Percentiles rank a stretch among this genome's conserved stretches.
Evolutionary conservation across 148 eudicot species (phyloP).

Genomic region (Rhododendron ovatum): DNA sequence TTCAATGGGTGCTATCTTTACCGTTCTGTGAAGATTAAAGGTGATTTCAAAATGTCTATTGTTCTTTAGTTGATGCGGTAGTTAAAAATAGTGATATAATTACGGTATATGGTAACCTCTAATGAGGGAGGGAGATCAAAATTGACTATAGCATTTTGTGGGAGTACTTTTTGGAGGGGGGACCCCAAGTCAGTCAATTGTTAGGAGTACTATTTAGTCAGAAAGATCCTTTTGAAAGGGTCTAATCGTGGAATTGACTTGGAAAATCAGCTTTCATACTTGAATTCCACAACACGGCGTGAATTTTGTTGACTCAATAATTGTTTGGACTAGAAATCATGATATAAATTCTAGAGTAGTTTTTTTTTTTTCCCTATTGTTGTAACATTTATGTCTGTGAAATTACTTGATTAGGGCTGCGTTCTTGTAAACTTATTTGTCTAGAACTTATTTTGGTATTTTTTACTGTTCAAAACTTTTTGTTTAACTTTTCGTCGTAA

Average conservation of each 20-base stretch:
- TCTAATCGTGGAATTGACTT: background rate
- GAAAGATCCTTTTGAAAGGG: background rate
- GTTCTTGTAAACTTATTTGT: too few relatives aligned
- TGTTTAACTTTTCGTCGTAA: too few relatives aligned
- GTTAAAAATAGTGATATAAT: background rate
- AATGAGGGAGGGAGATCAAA: background rate
- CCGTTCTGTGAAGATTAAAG: background rate
- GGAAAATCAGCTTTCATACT: background rate
- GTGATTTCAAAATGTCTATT: background rate
- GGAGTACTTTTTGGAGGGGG: background rate
- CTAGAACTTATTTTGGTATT: too few relatives aligned
- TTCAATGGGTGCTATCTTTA: background rate
- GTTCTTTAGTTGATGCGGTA: background rate
- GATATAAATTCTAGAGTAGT: background rate
- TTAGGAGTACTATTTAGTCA: background rate
- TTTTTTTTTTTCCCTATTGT: too few relatives aligned
- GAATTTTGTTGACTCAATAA: background rate
- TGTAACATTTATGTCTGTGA: too few relatives aligned
- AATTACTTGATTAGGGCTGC: too few relatives aligned
- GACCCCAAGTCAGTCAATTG: conserved; percentile 3
- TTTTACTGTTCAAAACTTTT: too few relatives aligned
- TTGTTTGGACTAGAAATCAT: background rate
- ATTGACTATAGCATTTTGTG: background rate
- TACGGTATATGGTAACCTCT: background rate
- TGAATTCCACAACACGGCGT: background rate